Conservation (phyloP, 73 alveolate genomes). For the Blepharisma japonicum region DNA sequence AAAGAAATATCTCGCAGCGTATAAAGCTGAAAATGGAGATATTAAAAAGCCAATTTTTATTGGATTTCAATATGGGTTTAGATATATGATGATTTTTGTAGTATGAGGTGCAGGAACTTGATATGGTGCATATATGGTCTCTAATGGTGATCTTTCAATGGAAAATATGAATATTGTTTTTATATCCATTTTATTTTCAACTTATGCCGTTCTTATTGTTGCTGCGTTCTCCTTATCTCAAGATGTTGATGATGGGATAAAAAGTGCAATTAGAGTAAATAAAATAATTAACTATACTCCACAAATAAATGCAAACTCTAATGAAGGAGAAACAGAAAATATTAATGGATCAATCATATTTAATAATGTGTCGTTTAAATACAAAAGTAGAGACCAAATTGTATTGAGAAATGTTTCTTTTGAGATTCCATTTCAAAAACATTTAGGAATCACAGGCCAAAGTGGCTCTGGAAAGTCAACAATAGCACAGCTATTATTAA, state of each 20-base stretch:
- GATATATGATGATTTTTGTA: background rate
- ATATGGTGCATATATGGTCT: conserved; percentile 41
- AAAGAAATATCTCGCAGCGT: background rate
- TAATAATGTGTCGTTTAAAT: conserved; percentile 49
- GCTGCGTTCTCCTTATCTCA: conserved; percentile 61
- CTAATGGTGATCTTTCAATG: conserved; percentile 47
- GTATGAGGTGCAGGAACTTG: conserved; percentile 30
- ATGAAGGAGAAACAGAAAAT: background rate
- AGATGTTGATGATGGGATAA: conserved; percentile 64
- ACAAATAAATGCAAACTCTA: conserved; percentile 28
- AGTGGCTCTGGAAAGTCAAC: conserved; percentile 91
- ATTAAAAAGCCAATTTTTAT: background rate
- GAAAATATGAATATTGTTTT: conserved; percentile 59
- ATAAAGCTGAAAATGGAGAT: background rate
- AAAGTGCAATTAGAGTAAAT: conserved; percentile 52
- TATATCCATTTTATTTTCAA: conserved; percentile 65
- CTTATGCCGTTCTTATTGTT: conserved; percentile 57
- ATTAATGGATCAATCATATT: conserved; percentile 52
- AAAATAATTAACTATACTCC: conserved; percentile 56
- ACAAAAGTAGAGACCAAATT: conserved; percentile 44
- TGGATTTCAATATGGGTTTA: background rate
- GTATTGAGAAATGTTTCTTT: conserved; percentile 50
- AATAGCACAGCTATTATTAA: conserved; percentile 65
- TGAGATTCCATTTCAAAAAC: conserved; percentile 55
- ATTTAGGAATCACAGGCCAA: conserved; percentile 78